A percentile compares a stretch with the other conserved stretches of the same genome.
These are phyloP conservation scores for Marasmius oreades DNA, from an alignment of 1,284 basidiomycete species.

Conservation along the genomic window DNA sequence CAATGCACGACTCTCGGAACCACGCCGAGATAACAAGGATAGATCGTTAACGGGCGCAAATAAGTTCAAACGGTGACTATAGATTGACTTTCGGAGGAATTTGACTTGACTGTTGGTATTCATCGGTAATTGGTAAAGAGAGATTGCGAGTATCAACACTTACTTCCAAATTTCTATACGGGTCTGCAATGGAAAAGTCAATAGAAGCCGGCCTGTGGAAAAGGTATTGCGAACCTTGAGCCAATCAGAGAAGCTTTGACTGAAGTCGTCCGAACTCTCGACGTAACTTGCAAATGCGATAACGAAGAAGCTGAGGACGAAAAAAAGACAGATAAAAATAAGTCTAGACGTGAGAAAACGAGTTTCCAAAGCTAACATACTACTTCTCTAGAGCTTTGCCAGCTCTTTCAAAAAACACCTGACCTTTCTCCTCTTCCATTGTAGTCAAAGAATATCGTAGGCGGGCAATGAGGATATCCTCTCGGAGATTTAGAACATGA, in stretches of 20 bases:
- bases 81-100: constrained; percentile 71
- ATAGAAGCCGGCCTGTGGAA: constrained; percentile 4
- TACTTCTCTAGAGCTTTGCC: constrained; percentile 79
- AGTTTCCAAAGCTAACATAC: constrained; percentile 34
- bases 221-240: constrained; percentile 54
- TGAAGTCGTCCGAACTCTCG: constrained; percentile 66
- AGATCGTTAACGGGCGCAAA: constrained; percentile 90
- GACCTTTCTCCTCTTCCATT: constrained; percentile 64
- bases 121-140: constrained; percentile 1
- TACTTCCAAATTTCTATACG: constrained; percentile 95
- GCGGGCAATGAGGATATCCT: constrained; percentile 82
- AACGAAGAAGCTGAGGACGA: constrained; percentile 77
- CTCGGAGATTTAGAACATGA: constrained; percentile 86
- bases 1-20: constrained; percentile 49
- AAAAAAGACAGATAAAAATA: neutral
- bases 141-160: constrained; percentile 27
- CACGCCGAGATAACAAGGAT: constrained; percentile 69
- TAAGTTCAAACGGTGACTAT: constrained; percentile 76
- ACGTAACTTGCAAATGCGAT: constrained; percentile 94
- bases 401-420: constrained; percentile 58
- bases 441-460: constrained; percentile 83
- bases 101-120: constrained; percentile 66
- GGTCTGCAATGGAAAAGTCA: constrained; percentile 35
- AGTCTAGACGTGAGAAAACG: no score
- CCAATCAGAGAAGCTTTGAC: constrained; percentile 83